Conservation (phyloP, 306 rosid species). For the Prinsepia uniflora region DNA sequence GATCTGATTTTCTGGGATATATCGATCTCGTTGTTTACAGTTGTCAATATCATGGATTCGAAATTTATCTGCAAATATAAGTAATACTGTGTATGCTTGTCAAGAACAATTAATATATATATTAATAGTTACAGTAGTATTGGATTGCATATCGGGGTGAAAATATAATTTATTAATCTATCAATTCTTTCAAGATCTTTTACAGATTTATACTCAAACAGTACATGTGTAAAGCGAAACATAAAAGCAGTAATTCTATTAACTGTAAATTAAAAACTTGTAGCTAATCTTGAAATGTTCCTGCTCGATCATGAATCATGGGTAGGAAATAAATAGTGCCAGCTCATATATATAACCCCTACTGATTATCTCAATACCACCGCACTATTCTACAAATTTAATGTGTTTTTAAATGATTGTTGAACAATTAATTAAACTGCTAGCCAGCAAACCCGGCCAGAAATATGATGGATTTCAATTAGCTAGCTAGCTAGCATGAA, state of each 20-base stretch:
- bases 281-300: not conserved
- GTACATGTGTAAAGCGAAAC: not conserved
- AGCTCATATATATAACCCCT: not conserved
- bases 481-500: not conserved
- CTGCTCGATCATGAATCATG: not conserved
- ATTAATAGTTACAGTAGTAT: not conserved
- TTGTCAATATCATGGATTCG: constrained; percentile 3
- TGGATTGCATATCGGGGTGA: too few relatives aligned
- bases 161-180: too few relatives aligned
- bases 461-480: not conserved
- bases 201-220: constrained; percentile 4
- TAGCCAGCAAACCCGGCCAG: too few relatives aligned
- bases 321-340: not conserved
- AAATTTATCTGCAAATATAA: too few relatives aligned
- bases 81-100: not conserved
- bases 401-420: too few relatives aligned
- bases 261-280: not conserved
- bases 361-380: too few relatives aligned
- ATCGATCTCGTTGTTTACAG: constrained; percentile 4
- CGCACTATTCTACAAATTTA: too few relatives aligned
- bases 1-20: constrained; percentile 21
- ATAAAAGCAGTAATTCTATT: not conserved
- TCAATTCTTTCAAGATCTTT: not conserved
- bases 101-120: constrained; percentile 14
- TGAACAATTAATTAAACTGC: too few relatives aligned